phyloP scores from a whole-genome alignment of 345 rosid genomes.

The Melaleuca quinquenervia region DNA sequence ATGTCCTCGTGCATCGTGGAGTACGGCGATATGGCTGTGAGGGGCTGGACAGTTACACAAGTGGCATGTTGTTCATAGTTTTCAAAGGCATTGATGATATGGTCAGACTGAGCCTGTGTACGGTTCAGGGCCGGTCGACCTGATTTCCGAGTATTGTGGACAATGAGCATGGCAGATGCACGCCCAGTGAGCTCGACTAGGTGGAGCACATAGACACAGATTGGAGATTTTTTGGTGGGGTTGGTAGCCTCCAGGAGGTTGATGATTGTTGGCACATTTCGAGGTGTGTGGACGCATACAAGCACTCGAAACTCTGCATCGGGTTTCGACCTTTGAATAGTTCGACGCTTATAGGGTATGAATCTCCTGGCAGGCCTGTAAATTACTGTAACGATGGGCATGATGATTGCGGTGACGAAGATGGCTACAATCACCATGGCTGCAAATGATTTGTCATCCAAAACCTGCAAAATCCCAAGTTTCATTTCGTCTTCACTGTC shows the following conservation, averaged over 20 bases:
- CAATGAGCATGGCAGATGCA: constrained; percentile 91
- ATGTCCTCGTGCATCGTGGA: constrained; percentile 94
- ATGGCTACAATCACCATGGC: constrained; percentile 74
- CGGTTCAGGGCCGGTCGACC: constrained; percentile 67
- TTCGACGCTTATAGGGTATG: constrained; percentile 57
- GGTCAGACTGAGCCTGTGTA: constrained; percentile 94
- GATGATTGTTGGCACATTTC: constrained; percentile 83
- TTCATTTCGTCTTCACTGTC: background rate
- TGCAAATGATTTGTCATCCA: constrained; percentile 71
- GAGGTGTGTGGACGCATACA: constrained; percentile 75
- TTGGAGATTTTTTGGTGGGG: constrained; percentile 68
- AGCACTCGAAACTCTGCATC: constrained; percentile 59
- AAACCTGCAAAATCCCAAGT: constrained; percentile 29
- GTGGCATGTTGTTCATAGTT: constrained; percentile 61
- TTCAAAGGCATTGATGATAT: constrained; percentile 81
- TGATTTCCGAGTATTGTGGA: constrained; percentile 62
- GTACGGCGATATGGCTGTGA: constrained; percentile 89
- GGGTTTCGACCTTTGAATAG: constrained; percentile 51
- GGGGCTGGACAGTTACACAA: constrained; percentile 60
- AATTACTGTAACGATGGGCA: constrained; percentile 47
- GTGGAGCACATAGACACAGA: constrained; percentile 74
- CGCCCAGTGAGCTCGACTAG: constrained; percentile 92
- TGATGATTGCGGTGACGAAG: constrained; percentile 61
- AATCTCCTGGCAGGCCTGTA: constrained; percentile 55
- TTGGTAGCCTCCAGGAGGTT: constrained; percentile 80